Evolutionary conservation across 805 yeast species (phyloP), one percentile per base, ranked within the genome.

Genomic region (Blastobotrys parvus): DNA sequence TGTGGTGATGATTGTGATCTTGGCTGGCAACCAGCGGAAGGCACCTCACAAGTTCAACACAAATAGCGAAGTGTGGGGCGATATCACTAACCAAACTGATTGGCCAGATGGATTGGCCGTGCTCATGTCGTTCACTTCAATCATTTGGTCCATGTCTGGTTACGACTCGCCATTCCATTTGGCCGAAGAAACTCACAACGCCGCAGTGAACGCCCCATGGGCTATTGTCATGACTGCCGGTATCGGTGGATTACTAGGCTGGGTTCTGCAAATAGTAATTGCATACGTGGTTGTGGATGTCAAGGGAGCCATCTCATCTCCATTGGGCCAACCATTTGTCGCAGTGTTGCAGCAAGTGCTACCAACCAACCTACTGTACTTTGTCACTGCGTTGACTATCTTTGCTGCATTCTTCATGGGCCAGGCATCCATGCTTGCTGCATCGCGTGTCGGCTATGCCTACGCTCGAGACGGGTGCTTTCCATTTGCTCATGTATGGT

Each of bases 401-500:
- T 51, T 80, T 72, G 77, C 56, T 72, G 78, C 7, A 56, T 70
- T 47, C 77, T 62, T 79, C 43, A 80, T 80, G 85, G 82, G 82
- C 15, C 69, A 75, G 20, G 75, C 82, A 2, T 70, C 75, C 43
- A 63, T 53, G 13, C 50, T 59, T 42, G 48, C 47, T 57, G 71
- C 38, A 70, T 74, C 82, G 13, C 67, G 86, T 54, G 82, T 78
- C 44, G 71, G 80, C 27, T 80, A 65, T 53, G 85, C 87, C 2
- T 78, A 81, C 59, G 79, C 86, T 32, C 74, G 90, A 63, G 90
- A 82, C 58, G 77, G 80, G 52, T 88, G 87, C 11, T 67, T 82
- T 44, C 89, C 89, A 15, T 61, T 67, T 33, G 7, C 29, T 11
- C 29, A 11, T 25, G 65, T 67, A 54, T 69, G 82, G 48, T 77